Base-by-base conservation (phyloP, 805 yeast species). In the Metschnikowia matae region DNA sequence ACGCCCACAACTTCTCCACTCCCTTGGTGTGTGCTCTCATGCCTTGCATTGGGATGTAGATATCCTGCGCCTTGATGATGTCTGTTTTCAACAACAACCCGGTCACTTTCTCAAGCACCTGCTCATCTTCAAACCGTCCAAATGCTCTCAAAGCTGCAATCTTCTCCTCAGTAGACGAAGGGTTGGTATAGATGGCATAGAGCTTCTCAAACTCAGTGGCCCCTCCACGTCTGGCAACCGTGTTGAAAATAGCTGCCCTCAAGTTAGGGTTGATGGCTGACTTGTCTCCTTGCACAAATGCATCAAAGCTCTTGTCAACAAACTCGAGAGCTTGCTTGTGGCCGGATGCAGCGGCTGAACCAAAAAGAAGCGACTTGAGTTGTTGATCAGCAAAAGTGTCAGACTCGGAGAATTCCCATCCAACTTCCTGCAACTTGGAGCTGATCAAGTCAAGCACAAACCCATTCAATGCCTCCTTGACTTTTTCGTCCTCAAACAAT, bases 11-110 rank as follows among this genome's bases (percentile, higher is more conserved):
- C 11, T 81, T 78, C 57, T 81, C 80, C 51, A 85, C 73, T 71
- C 96, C 96, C 40, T 71, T 74, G 48, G 70, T 75, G 60, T 82
- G 83, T 14, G 79, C 62, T 60, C 85, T 74, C 73, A 89, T 71
- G 40, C 94, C 91, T 53, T 73, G 80, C 81, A 92, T 75, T 56
- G 96, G 95, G 57, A 82, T 77, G 69, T 82, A 82, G 48, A 85
- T 78, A 65, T 88, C 96, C 73, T 88, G 95, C 37, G 70, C 67
- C 58, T 82, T 80, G 53, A 86, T 73, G 42, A 82, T 68, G 32
- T 85, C 84, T 54, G 68, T 55, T 51, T 83, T 81, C 54, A 84
- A 77, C 55, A 84, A 65, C 62, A 75, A 74, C 3, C 69, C 75
- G 29, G 84, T 70, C 5, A 87, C 80, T 73, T 80, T 81, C 59